Evolutionary conservation across 169 alveolate genomes (phyloP), one percentile per base, ranked within the genome.

Genomic region (Babesia ovata): DNA sequence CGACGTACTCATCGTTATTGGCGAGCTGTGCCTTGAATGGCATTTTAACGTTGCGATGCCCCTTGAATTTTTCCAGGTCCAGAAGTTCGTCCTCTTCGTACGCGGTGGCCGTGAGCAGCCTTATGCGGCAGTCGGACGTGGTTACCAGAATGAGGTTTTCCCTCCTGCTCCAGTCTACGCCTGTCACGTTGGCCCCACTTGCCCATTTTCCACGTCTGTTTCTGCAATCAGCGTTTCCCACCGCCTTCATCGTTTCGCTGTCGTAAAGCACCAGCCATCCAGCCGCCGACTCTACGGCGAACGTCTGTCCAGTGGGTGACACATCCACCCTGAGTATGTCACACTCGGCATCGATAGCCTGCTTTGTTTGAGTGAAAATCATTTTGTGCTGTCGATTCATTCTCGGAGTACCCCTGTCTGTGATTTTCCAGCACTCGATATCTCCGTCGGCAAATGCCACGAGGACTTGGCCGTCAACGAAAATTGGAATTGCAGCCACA

Each of bases 141-240:
- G 88, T 81, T 26, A 73, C 85, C 13, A 63, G 58, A 9, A 81
- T 72, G 19, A 66, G 49, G 46, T n/a, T 70, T 39, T 73, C 88
- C 42, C 26, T 52, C 28, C 13, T 73, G 49, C 52, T 72, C 88
- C 88, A 81, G 42, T 44, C 50, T 6, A 81, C 59, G 1, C 88
- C 88, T 19, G 70, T 71, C 0, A 81, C 85, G 42, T 42, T 45
- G 46, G 39, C 62, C 0, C 88, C 88, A 9, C 19, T 42, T 39
- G 66, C 28, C 52, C 65, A 54, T 11, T 14, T 19, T 2, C 87
- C 87, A 7, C 62, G 29, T 21, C 56, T 8, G 54, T 72, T 81
- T 44, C 79, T 81, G 46, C 88, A 81, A 13, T 60, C 63, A 14
- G 54, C 70, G n/a, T 17, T 22, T 4, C 73, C 88, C 26, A 74